Evolutionary conservation across 2,329 filamentous ascomycete genomes (phyloP).

Genomic region (Akanthomyces lecanii): DNA sequence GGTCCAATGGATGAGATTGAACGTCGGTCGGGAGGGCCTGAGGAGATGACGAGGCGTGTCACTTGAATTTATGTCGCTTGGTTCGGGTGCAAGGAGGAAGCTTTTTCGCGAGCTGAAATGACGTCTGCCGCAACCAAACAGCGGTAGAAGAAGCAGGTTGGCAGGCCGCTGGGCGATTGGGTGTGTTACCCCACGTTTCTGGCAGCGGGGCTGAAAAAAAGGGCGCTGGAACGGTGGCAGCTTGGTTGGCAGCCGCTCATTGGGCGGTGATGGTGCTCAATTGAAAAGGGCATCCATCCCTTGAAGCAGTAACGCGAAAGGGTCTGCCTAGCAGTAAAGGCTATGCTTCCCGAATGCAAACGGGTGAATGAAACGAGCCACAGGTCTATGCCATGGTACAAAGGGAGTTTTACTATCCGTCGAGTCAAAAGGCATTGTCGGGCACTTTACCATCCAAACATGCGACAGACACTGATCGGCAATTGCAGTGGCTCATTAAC

Average conservation of each 20-base stretch:
- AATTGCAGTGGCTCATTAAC: neutral
- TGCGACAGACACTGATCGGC: neutral
- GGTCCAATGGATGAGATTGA: neutral
- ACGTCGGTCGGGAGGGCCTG: neutral
- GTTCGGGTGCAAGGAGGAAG: neutral
- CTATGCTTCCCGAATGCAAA: too few relatives aligned
- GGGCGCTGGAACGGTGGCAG: neutral
- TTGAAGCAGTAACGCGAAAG: neutral
- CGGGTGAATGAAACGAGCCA: too few relatives aligned
- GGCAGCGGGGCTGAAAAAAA: neutral
- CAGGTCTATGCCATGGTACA: too few relatives aligned
- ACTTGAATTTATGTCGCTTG: neutral
- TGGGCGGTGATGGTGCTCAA: neutral
- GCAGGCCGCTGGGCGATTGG: neutral
- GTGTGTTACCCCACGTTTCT: constrained; percentile 11
- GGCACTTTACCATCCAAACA: too few relatives aligned
- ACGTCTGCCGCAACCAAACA: constrained; percentile 1
- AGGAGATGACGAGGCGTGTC: neutral
- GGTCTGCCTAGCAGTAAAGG: neutral
- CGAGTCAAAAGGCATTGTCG: too few relatives aligned
- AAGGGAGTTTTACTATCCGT: too few relatives aligned
- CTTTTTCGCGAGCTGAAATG: constrained; percentile 11
- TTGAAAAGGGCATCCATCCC: neutral
- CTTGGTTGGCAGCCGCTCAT: neutral
- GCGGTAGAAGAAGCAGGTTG: too few relatives aligned